Conservation (phyloP, 2,329 filamentous ascomycete genomes). For the Cordyceps fumosorosea region DNA sequence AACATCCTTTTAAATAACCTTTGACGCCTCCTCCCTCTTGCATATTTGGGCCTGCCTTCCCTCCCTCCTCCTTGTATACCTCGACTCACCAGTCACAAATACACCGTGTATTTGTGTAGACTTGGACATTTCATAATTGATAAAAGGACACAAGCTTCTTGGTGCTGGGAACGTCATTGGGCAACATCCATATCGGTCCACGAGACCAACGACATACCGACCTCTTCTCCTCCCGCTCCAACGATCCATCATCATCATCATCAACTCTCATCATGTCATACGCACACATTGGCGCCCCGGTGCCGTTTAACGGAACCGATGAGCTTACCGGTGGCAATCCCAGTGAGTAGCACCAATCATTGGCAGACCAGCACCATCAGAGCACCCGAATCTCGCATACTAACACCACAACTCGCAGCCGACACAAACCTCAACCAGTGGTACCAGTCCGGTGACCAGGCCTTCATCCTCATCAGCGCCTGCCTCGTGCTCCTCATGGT, state of each 20-base stretch:
- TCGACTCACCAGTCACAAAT: too few relatives aligned
- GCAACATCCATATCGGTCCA: neutral
- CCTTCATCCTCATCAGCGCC: constrained; percentile 82
- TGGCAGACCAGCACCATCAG: neutral
- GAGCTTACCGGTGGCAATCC: constrained; percentile 66
- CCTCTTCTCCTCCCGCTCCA: neutral
- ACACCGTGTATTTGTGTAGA: neutral
- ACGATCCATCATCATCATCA: neutral
- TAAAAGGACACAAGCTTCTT: neutral
- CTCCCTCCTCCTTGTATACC: neutral
- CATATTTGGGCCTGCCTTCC: neutral
- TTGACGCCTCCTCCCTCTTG: neutral
- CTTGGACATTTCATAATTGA: neutral
- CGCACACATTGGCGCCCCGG: constrained; percentile 50
- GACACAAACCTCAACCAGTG: constrained; percentile 81
- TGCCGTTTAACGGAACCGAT: constrained; percentile 59
- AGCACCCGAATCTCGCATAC: neutral
- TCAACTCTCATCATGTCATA: constrained; percentile 48
- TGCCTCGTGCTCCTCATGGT: constrained; percentile 97
- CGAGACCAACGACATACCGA: neutral
- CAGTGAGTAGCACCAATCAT: constrained; percentile 44
- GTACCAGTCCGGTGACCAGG: constrained; percentile 86
- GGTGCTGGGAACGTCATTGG: neutral
- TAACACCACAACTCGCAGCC: neutral
- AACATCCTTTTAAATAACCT: constrained; percentile 7